Percentiles rank a stretch among this genome's conserved stretches.
phyloP scores from a whole-genome alignment of 106 monocot genomes.

The Dendrobium huoshanense region DNA sequence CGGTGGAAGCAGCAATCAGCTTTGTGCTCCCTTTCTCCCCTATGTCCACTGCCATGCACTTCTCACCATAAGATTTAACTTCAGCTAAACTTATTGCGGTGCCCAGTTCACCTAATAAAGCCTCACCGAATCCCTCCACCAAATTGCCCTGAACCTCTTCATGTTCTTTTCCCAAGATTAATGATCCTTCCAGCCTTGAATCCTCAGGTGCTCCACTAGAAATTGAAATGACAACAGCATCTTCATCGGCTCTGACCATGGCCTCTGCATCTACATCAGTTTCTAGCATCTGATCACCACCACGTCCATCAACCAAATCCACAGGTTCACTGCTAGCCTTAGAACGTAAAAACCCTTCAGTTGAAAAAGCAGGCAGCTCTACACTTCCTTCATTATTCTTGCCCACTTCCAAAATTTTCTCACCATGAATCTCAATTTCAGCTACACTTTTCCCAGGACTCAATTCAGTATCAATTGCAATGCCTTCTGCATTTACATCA shows the following conservation, averaged over 20 bases:
- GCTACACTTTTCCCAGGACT: background rate
- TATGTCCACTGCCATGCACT: background rate
- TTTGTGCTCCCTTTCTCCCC: background rate
- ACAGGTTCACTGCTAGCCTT: background rate
- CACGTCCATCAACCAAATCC: background rate
- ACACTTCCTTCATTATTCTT: background rate
- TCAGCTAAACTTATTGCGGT: background rate
- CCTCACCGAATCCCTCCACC: background rate
- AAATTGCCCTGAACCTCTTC: background rate
- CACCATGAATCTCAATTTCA: background rate
- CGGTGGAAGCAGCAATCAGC: background rate
- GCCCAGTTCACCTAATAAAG: background rate
- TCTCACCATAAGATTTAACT: background rate
- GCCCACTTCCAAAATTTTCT: background rate
- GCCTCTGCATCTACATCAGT: background rate
- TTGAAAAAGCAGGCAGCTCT: background rate
- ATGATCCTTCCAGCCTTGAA: background rate
- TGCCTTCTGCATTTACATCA: background rate
- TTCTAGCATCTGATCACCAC: background rate
- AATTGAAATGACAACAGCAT: background rate
- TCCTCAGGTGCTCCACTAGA: background rate
- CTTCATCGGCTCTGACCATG: background rate
- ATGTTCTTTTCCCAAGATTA: background rate
- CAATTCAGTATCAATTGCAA: background rate
- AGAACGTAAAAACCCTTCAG: background rate